Base-by-base conservation (phyloP, 2,329 filamentous ascomycete genomes). In the Fusarium palustre region DNA sequence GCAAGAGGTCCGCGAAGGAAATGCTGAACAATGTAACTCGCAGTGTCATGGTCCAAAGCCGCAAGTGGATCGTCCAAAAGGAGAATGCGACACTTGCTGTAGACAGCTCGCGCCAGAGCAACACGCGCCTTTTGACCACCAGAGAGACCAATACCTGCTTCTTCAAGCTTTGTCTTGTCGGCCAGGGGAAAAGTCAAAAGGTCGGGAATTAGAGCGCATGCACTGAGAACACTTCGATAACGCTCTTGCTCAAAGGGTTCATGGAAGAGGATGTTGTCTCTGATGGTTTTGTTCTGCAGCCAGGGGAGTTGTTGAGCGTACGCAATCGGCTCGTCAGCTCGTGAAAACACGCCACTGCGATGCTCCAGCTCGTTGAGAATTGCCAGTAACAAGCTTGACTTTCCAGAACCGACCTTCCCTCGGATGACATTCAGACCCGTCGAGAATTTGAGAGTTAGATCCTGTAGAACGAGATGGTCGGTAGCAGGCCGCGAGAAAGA, bases 401-500 rank as follows among this genome's bases (percentile, higher is more conserved):
- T 90, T 10, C 88, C 88, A 2, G 86, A 81, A 2, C 88, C 88
- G 22, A 90, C 88, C 46, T 85, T 86, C 18, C 88, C 88, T 45
- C 85, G 86, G 3, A 90, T 77, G 0, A 89, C 79, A 0, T 84
- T 87, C 7, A 90, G 78, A 0, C 87, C 87, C 0, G 80, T 75
- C 12, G 77, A 74, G 50, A 88, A 87, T 2, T 73, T 76, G 12
- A 88, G 69, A 15, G 81, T 79, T 15, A 88, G 76, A 18, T 83
- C 74, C 9, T 79, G 76, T 10, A 90, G 78, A 1, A 88, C 82
- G 6, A 85, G 81, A 10, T 84, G 82, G 3, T 83, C 76, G 1
- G 87, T 87, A 0, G 92, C 92, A 1, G 94, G 93, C 91, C 94
- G 97, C 0, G 91, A 87, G 75, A 97, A 97, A 0, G 89, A 90